phyloP scores from a whole-genome alignment of 352 stramenopile species.

The Paralagenidium karlingii region DNA sequence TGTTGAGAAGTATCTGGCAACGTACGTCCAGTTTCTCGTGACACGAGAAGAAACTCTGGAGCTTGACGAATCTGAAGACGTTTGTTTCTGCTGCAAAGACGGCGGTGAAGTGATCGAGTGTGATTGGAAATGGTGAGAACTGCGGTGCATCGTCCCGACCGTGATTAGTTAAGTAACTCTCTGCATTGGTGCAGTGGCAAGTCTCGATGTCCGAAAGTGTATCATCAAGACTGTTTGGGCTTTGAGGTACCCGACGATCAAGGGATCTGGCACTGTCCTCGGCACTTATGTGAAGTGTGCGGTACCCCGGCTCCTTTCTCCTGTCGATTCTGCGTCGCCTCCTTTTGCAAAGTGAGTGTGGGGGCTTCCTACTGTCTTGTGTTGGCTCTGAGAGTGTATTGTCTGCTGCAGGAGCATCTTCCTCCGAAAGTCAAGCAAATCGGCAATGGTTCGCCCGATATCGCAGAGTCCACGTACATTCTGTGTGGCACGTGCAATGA shows the following conservation, averaged over 20 bases:
- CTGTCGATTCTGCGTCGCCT: conserved; percentile 63
- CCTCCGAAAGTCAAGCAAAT: conserved; percentile 22
- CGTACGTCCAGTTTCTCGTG: too few species aligned
- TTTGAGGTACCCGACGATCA: conserved; percentile 40
- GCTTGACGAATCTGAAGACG: conserved; percentile 75
- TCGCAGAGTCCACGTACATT: conserved; percentile 39
- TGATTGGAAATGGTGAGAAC: conserved; percentile 27
- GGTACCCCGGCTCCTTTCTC: conserved; percentile 35
- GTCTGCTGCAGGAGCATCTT: conserved; percentile 32
- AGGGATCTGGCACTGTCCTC: conserved; percentile 51
- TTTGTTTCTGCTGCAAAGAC: conserved; percentile 79
- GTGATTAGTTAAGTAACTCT: background rate
- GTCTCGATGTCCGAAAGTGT: conserved; percentile 62
- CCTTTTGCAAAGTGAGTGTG: conserved; percentile 36
- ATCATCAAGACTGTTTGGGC: conserved; percentile 64
- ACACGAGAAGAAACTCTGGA: too few species aligned
- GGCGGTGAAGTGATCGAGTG: conserved; percentile 69
- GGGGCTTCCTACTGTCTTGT: background rate
- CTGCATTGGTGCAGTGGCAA: conserved; percentile 8
- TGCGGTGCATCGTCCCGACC: background rate
- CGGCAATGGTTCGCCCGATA: conserved; percentile 31
- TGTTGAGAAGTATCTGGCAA: too few species aligned
- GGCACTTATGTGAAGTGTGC: conserved; percentile 52
- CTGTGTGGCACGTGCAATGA: conserved; percentile 37
- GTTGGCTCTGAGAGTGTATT: background rate